These are phyloP conservation scores for Trifolium repens DNA, from an alignment of 306 rosid genomes.

Conservation along the genomic window DNA sequence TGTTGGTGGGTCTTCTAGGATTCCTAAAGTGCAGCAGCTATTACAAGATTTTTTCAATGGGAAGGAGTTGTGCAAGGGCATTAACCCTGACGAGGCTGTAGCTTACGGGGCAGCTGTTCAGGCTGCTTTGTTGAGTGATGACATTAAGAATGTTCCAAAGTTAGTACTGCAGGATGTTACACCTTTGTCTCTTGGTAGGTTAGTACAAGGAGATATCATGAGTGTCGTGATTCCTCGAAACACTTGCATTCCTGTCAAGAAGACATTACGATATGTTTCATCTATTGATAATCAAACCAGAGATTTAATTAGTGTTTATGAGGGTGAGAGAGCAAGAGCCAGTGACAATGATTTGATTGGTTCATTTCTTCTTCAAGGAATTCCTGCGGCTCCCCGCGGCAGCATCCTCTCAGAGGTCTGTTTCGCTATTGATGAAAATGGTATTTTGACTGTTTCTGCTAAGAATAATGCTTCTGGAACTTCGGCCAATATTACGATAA, in stretches of 20 bases:
- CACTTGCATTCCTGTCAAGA: not conserved
- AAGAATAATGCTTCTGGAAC: not conserved
- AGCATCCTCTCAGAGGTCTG: slow-evolving; percentile 27
- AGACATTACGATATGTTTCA: not conserved
- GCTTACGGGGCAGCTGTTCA: slow-evolving; percentile 39
- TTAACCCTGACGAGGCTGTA: slow-evolving; percentile 35
- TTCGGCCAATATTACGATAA: not conserved
- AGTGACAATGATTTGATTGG: slow-evolving; percentile 52
- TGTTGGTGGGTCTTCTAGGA: slow-evolving; percentile 28
- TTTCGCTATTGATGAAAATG: slow-evolving; percentile 39
- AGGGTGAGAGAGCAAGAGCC: not conserved
- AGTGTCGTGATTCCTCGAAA: not conserved
- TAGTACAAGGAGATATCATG: not conserved
- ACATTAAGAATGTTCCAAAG: slow-evolving; percentile 26
- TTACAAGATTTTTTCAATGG: not conserved
- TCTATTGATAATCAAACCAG: slow-evolving; percentile 36
- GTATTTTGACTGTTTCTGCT: slow-evolving; percentile 1
- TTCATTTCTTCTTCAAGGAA: slow-evolving; percentile 33
- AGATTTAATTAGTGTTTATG: slow-evolving; percentile 17
- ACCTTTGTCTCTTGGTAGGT: slow-evolving; percentile 51
- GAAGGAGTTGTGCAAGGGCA: not conserved
- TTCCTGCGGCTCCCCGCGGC: slow-evolving; percentile 53
- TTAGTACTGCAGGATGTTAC: slow-evolving; percentile 53
- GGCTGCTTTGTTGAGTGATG: slow-evolving; percentile 10
- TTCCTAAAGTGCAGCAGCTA: slow-evolving; percentile 16